Evolutionary conservation across 1,284 basidiomycete species (phyloP), one percentile per base, ranked within the genome.

Genomic region (Rhodotorula sp.): DNA sequence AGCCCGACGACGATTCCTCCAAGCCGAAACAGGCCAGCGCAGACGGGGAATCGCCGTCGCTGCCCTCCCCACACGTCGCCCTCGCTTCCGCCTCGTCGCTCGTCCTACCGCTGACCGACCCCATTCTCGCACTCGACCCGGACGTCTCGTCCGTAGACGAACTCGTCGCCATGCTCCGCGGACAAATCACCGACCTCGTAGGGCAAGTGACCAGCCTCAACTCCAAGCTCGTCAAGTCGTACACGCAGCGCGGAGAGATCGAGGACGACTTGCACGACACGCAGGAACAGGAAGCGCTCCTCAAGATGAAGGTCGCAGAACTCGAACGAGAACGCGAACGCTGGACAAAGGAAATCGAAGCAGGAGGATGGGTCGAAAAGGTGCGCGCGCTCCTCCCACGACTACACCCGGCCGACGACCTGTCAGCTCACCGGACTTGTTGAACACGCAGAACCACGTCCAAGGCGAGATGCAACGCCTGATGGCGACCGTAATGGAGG

Each of bases 401-500:
- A 14, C 3, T 26, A 14, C n/a, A 1, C 10, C 10, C 7, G 21
- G 16, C n/a, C 14, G 3, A 43, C 38, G 38, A 43, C 38, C 38
- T 43, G 38, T 34, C 5, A 12, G 12, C 38, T 43, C 38, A n/a
- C 34, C 31, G 47, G 18, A 47, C 52, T 23, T 19, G 12, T 16
- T 21, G 12, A 7, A 3, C 26, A n/a, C 12, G 28, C 89, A 93
- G 80, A 84, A 87, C 45, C 90, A 95, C 81, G 94, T 99, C 70
- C 93, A 91, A 26, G 82, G 88, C 14, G 97, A 99, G 83, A 89
- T 99, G 78, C 95, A 89, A 77, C 87, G 93, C 45, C 85, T 99
- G 74, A 98, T 98, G 87, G 92, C 95, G 77, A 90, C 89, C 64
- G 89, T 95, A 28, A 92, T 94, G 19, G 93, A 97, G 78, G 95